Conservation (phyloP, 805 yeast genomes). For the Maudiozyma barnettii region DNA sequence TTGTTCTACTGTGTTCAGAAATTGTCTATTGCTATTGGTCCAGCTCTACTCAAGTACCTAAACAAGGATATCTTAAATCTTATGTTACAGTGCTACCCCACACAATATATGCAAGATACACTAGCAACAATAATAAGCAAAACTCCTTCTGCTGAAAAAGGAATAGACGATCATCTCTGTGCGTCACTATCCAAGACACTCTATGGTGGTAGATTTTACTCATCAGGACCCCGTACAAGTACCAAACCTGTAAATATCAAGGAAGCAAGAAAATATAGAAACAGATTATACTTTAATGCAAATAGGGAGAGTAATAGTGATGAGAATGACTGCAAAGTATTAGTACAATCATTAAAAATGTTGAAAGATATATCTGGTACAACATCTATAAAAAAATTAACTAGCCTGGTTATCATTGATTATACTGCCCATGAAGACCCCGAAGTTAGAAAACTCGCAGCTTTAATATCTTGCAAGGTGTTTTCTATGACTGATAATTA, state of each 20-base stretch:
- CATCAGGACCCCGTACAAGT: conserved; percentile 79
- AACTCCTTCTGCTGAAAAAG: conserved; percentile 70
- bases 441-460: conserved; percentile 74
- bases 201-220: conserved; percentile 70
- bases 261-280: conserved; percentile 71
- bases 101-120: conserved; percentile 74
- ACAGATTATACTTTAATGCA: conserved; percentile 60
- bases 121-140: conserved; percentile 55
- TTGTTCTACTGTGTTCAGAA: conserved; percentile 83
- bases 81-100: conserved; percentile 72
- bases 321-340: conserved; percentile 39
- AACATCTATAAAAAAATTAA: conserved; percentile 77
- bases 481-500: conserved; percentile 77
- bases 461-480: conserved; percentile 69
- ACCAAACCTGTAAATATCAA: conserved; percentile 47
- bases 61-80: conserved; percentile 72
- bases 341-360: conserved; percentile 73
- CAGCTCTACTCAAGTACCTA: conserved; percentile 81
- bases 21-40: conserved; percentile 82
- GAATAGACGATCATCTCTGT: conserved; percentile 61
- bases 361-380: conserved; percentile 65
- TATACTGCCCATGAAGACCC: conserved; percentile 76
- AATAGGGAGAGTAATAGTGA: conserved; percentile 42
- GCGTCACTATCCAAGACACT: conserved; percentile 64
- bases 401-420: conserved; percentile 69